Evolutionary conservation across 2,329 filamentous ascomycete species (phyloP).

Genomic region (Paraphoma chrysanthemicola): DNA sequence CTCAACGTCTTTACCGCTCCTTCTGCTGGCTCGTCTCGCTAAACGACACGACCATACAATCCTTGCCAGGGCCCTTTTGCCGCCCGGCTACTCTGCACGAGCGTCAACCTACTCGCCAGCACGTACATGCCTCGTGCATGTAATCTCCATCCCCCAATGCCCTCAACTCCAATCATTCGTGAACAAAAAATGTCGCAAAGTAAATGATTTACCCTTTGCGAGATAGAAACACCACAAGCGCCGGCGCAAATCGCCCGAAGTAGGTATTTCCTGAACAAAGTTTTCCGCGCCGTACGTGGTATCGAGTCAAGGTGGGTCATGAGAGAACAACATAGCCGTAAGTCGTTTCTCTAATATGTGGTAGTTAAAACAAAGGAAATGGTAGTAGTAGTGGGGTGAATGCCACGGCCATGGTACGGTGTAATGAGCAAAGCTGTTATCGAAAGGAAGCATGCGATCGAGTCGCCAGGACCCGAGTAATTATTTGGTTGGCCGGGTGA

Average conservation of each 20-base stretch:
- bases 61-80: slow-evolving; percentile 3
- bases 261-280: slow-evolving; percentile 28
- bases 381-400: slow-evolving; percentile 10
- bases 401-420: slow-evolving; percentile 11
- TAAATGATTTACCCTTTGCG: slow-evolving; percentile 15
- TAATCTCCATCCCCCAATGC: slow-evolving; percentile 5
- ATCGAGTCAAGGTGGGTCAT: slow-evolving; percentile 24
- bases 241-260: slow-evolving; percentile 27
- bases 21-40: not conserved
- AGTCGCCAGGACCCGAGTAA: slow-evolving; percentile 46
- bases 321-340: slow-evolving; percentile 32
- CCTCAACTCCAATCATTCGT: not conserved
- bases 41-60: not conserved
- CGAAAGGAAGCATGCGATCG: slow-evolving; percentile 35
- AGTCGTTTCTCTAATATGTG: slow-evolving; percentile 32
- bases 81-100: slow-evolving; percentile 4
- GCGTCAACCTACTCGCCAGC: slow-evolving; percentile 5
- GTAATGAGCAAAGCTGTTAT: slow-evolving; percentile 12
- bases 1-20: not conserved
- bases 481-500: slow-evolving; percentile 26
- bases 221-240: slow-evolving; percentile 26
- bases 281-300: slow-evolving; percentile 37
- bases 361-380: slow-evolving; percentile 31
- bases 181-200: slow-evolving; percentile 3
- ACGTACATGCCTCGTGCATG: slow-evolving; percentile 3